Evolutionary conservation across 306 rosid species (phyloP).

Genomic region (Fagus sylvatica): DNA sequence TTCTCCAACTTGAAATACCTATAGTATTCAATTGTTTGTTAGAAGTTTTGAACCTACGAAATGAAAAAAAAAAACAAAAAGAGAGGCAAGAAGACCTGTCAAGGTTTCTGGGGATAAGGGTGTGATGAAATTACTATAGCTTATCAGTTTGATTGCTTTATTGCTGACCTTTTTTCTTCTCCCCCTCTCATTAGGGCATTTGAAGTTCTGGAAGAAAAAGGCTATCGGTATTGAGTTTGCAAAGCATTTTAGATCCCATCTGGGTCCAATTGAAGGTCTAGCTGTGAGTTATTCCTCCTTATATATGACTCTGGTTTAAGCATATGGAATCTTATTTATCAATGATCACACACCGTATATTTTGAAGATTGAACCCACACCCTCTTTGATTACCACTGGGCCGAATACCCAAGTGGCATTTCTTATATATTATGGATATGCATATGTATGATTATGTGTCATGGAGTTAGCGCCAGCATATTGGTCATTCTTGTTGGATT

Average conservation of each 20-base stretch:
- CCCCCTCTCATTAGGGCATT: constrained; percentile 56
- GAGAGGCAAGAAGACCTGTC: too few relatives aligned
- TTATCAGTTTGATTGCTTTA: constrained; percentile 14
- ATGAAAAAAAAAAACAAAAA: too few relatives aligned
- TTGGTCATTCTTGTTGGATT: not conserved
- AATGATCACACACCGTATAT: too few relatives aligned
- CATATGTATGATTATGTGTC: not conserved
- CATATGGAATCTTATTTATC: constrained; percentile 9
- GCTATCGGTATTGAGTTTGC: constrained; percentile 90
- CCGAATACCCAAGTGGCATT: too few relatives aligned
- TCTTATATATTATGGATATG: not conserved
- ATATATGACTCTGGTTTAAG: constrained; percentile 2
- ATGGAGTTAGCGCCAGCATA: not conserved
- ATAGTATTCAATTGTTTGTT: too few relatives aligned
- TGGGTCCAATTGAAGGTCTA: constrained; percentile 95
- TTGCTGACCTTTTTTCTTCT: constrained; percentile 6
- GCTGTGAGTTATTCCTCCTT: constrained; percentile 62
- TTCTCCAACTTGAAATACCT: not conserved
- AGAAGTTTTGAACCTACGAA: not conserved
- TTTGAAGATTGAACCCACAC: too few relatives aligned
- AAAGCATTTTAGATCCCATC: constrained; percentile 93
- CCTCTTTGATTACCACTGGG: too few relatives aligned
- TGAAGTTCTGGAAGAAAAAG: constrained; percentile 98
- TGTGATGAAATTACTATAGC: not conserved
- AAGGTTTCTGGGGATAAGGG: not conserved